Evolutionary conservation across 2,329 filamentous ascomycete genomes (phyloP).

Genomic region (Myriosclerotinia scirpicola): DNA sequence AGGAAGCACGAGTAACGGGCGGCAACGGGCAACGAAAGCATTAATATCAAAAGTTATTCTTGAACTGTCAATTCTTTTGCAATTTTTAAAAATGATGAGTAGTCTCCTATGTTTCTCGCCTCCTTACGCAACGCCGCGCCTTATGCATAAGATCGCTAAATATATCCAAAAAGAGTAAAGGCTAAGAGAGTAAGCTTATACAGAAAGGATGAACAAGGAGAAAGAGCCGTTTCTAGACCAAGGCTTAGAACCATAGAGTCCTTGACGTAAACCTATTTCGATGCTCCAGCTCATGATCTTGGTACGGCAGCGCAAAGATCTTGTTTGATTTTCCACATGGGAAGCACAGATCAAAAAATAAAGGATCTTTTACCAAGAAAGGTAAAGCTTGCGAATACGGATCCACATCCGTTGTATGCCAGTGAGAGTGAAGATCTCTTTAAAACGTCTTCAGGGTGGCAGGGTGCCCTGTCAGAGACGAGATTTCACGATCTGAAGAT

Average conservation of each 20-base stretch:
- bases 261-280: slow-evolving; percentile 1
- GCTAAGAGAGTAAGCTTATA: slow-evolving; percentile 18
- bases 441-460: slow-evolving; percentile 1
- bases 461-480: slow-evolving; percentile 8
- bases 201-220: slow-evolving; percentile 13
- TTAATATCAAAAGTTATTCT: slow-evolving; percentile 14
- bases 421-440: slow-evolving; percentile 4
- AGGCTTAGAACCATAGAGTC: background rate
- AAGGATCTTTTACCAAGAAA: background rate
- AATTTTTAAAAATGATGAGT: background rate
- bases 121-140: slow-evolving; percentile 19
- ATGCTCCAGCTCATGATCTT: slow-evolving; percentile 10
- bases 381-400: slow-evolving; percentile 2
- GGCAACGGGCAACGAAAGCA: slow-evolving; percentile 9
- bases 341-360: background rate
- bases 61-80: background rate
- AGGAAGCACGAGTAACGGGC: background rate
- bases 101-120: slow-evolving; percentile 19
- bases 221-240: slow-evolving; percentile 24
- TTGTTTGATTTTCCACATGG: background rate
- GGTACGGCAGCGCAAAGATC: background rate
- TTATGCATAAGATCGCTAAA: slow-evolving; percentile 17
- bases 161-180: background rate
- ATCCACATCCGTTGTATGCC: background rate
- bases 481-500: slow-evolving; percentile 20